Evolutionary conservation across 768 basidiomycete genomes (phyloP), one percentile per base, ranked within the genome.

Genomic region (Tylopilus subfusipes): DNA sequence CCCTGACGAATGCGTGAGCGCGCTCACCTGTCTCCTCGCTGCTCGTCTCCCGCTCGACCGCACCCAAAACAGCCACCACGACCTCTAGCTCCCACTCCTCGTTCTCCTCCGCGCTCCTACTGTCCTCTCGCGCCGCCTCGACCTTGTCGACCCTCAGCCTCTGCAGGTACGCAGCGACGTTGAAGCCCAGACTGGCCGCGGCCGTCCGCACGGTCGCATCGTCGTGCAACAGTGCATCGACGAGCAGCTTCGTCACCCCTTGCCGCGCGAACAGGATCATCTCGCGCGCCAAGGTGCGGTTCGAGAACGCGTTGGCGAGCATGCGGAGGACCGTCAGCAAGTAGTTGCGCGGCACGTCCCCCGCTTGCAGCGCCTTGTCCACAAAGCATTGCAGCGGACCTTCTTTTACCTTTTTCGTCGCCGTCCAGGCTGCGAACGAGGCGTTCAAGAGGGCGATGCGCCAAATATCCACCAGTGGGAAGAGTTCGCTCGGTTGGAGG

Each of bases 21-120:
- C 24, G 68, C 90, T 71, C 52, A 89, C 93, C 85, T 61, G 91
- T 84, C 65, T 95, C 94, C 68, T 91, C 89, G 59, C 77, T 89
- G 50, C 75, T 71, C 57, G 73, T 79, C 72, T 96, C 93, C 58
- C 80, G 79, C 48, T 77, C 78, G 19, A 96, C 63, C 18, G 88
- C 90, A 68, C 93, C 90, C 0, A 94, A 67, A n/a, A 97, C 64
- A 1, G 90, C 95, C 62, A 86, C 90, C 2, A 85, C 75, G 30
- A 96, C 70, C 73, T 97, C 95, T 0, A 89, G 76, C 63, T 92
- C 85, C 90, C 91, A 95, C 51, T 94, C 93, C 19, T 80, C 90
- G 50, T 84, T 82, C 48, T 81, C 84, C 38, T 73, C 74, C 16
- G 72, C 75, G 25, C 75, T 76, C 3, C 69, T 71, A n/a, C 56